These are phyloP conservation scores for Hibiscus trionum DNA, from an alignment of 345 rosid genomes.

Conservation along the genomic window DNA sequence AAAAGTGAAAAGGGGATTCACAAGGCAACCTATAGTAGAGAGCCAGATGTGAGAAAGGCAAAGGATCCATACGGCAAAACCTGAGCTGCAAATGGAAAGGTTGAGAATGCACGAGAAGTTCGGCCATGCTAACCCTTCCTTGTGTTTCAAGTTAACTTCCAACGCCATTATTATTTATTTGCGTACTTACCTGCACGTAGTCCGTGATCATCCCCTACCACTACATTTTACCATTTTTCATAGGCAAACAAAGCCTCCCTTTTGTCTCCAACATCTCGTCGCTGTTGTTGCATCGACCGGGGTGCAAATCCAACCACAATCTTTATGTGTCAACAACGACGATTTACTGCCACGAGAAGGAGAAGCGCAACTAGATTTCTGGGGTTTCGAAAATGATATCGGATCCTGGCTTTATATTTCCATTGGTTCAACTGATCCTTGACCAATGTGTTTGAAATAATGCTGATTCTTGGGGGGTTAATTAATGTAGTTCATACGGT, in stretches of 20 bases:
- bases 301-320: not conserved
- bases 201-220: not conserved
- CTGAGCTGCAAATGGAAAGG: slow-evolving; percentile 5
- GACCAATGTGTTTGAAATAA: not conserved
- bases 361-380: not conserved
- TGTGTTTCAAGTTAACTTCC: not conserved
- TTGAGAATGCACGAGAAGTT: slow-evolving; percentile 21
- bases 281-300: not conserved
- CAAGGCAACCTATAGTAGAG: not conserved
- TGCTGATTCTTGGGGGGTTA: not conserved
- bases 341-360: not conserved
- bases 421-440: not conserved
- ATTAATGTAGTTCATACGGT: not conserved
- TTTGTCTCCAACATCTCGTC: not conserved
- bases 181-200: not conserved
- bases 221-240: not conserved
- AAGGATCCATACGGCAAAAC: slow-evolving; percentile 14
- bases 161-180: not conserved
- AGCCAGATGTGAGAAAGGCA: not conserved
- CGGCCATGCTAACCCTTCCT: not conserved
- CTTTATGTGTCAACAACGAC: not conserved
- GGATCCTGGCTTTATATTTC: not conserved
- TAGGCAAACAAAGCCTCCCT: not conserved
- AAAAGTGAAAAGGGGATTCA: not conserved
- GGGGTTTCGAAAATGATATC: not conserved